Percentiles rank a stretch among this genome's conserved stretches.
Conservation (phyloP, 23 red algal genomes). For the Gracilaria domingensis region DNA sequence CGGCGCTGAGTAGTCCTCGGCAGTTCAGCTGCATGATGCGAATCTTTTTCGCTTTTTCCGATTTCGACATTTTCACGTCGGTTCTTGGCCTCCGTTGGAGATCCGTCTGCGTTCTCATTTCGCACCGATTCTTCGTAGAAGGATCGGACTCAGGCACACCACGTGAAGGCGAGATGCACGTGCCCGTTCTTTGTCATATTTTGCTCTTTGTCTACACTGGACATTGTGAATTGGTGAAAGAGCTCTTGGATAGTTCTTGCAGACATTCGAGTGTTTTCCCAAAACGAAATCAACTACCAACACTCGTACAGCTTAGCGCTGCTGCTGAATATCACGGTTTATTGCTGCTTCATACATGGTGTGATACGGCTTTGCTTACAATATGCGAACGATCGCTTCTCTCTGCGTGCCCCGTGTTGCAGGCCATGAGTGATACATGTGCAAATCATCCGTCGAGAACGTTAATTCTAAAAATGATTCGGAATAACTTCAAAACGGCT, state of each 20-base stretch:
- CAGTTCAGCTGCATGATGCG: too few species aligned
- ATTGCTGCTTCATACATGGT: not conserved
- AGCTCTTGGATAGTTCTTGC: too few species aligned
- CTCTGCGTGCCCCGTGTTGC: not conserved
- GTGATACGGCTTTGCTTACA: not conserved
- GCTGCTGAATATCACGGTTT: conserved; percentile 7
- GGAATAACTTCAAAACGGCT: not conserved
- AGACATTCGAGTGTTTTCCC: not conserved
- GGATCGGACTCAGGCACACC: conserved; percentile 4
- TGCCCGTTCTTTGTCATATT: not conserved
- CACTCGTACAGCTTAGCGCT: not conserved
- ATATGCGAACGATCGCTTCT: not conserved
- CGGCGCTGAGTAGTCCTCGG: too few species aligned
- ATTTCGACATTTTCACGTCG: too few species aligned
- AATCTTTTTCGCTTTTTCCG: too few species aligned
- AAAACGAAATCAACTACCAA: not conserved
- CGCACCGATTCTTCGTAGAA: too few species aligned
- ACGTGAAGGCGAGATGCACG: conserved; percentile 35
- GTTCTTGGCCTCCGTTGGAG: too few species aligned
- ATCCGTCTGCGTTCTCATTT: too few species aligned
- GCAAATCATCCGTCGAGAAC: not conserved
- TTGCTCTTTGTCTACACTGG: too few species aligned
- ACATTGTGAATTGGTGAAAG: too few species aligned
- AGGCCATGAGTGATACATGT: not conserved
- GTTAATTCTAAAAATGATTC: not conserved